A percentile compares a stretch with the other conserved stretches of the same genome.
Conservation (phyloP, 192 early-diverging fungal genomes). For the Coemansia guatemalensis region DNA sequence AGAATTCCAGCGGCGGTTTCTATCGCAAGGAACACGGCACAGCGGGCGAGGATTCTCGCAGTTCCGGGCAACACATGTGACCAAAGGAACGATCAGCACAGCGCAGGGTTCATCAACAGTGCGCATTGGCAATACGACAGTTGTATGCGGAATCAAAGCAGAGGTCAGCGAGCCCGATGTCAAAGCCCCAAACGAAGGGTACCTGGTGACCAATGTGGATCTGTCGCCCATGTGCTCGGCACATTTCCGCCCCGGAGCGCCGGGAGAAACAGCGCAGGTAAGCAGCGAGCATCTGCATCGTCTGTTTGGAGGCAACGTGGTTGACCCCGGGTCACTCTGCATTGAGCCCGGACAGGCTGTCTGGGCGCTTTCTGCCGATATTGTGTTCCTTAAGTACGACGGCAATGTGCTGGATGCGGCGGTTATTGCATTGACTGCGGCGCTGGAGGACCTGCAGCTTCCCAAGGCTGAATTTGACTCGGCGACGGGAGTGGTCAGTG, state of each 20-base stretch:
- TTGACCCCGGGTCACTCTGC: conserved; percentile 59
- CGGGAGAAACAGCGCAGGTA: conserved; percentile 78
- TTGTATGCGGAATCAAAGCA: conserved; percentile 93
- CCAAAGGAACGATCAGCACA: conserved; percentile 69
- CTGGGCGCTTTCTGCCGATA: conserved; percentile 87
- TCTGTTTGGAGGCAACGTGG: conserved; percentile 49
- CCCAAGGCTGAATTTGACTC: conserved; percentile 68
- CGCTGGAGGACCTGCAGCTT: conserved; percentile 71
- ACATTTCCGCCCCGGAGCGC: conserved; percentile 82
- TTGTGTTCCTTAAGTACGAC: conserved; percentile 88
- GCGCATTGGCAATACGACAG: conserved; percentile 83
- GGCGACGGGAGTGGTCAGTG: conserved; percentile 65
- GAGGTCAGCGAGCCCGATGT: conserved; percentile 84
- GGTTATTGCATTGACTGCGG: conserved; percentile 74
- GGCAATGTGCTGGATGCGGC: conserved; percentile 90
- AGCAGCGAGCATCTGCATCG: conserved; percentile 75
- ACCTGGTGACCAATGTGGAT: conserved; percentile 91
- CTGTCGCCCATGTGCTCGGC: conserved; percentile 87
- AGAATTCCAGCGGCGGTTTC: conserved; percentile 85
- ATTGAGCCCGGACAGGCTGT: conserved; percentile 78
- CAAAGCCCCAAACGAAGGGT: conserved; percentile 69
- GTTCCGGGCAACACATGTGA: conserved; percentile 62
- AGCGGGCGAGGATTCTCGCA: conserved; percentile 73
- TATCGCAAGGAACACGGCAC: conserved; percentile 74
- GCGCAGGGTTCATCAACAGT: conserved; percentile 87